These are phyloP conservation scores for Penicillium silybi DNA, from an alignment of 495 filamentous ascomycete genomes.

Conservation along the genomic window DNA sequence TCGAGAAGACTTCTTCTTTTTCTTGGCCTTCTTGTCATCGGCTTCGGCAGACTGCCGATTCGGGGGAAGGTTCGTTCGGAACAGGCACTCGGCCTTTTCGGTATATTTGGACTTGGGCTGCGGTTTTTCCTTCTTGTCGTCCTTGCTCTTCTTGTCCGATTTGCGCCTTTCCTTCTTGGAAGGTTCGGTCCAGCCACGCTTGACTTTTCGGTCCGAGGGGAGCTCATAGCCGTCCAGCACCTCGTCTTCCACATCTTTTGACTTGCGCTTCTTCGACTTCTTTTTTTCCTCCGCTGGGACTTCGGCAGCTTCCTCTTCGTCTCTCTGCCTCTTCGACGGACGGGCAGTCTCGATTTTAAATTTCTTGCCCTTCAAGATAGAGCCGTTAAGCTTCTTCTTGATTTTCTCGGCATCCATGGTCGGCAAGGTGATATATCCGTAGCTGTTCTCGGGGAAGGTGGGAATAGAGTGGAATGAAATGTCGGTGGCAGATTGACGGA, in stretches of 20 bases:
- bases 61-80: slow-evolving; percentile 71
- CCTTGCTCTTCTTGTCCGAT: slow-evolving; percentile 43
- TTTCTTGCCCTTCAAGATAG: slow-evolving; percentile 79
- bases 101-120: slow-evolving; percentile 73
- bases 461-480: slow-evolving; percentile 80
- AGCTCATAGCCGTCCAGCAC: slow-evolving; percentile 69
- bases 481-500: slow-evolving; percentile 64
- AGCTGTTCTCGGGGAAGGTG: slow-evolving; percentile 84
- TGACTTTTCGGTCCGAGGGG: slow-evolving; percentile 69
- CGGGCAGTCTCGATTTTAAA: slow-evolving; percentile 76
- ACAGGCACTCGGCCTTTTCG: slow-evolving; percentile 71
- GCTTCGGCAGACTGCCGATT: slow-evolving; percentile 39
- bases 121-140: slow-evolving; percentile 53
- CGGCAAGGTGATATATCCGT: slow-evolving; percentile 85
- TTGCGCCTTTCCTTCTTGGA: slow-evolving; percentile 50
- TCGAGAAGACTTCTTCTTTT: slow-evolving; percentile 48
- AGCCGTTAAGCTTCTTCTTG: slow-evolving; percentile 88
- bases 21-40: slow-evolving; percentile 43
- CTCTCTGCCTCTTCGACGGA: slow-evolving; percentile 48
- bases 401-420: slow-evolving; percentile 78
- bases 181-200: slow-evolving; percentile 84
- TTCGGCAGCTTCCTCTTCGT: slow-evolving; percentile 25
- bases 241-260: slow-evolving; percentile 54
- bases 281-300: slow-evolving; percentile 31
- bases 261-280: slow-evolving; percentile 61